Evolutionary conservation across 2,329 filamentous ascomycete genomes (phyloP).

Genomic region (Orbilia brochopaga): DNA sequence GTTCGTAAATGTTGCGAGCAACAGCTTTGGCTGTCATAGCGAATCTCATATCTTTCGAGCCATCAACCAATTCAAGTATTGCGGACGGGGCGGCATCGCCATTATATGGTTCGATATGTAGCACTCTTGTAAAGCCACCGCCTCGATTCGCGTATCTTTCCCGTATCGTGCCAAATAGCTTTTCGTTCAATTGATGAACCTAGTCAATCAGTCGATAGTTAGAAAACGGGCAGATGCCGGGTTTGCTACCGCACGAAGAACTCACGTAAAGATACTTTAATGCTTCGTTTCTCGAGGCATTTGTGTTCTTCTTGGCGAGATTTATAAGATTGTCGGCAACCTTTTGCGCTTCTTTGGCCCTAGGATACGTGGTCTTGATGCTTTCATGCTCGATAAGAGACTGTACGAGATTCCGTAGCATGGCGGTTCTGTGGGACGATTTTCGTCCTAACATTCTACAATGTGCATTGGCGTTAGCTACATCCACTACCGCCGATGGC

Average conservation of each 20-base stretch:
- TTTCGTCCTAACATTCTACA: constrained; percentile 72
- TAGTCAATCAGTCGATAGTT: constrained; percentile 4
- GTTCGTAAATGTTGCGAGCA: constrained; percentile 67
- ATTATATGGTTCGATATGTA: constrained; percentile 87
- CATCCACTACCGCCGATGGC: not conserved
- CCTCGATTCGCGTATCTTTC: constrained; percentile 78
- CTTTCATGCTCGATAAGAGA: constrained; percentile 91
- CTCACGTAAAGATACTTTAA: constrained; percentile 83
- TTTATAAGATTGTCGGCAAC: constrained; percentile 94
- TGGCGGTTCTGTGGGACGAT: constrained; percentile 85
- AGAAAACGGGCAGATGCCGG: not conserved
- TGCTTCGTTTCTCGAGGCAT: constrained; percentile 76
- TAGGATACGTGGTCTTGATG: constrained; percentile 92
- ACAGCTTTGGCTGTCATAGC: constrained; percentile 88
- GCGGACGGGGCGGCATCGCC: constrained; percentile 86
- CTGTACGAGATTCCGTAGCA: constrained; percentile 94
- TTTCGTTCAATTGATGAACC: constrained; percentile 69
- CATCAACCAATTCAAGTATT: constrained; percentile 93
- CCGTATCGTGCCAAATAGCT: constrained; percentile 83
- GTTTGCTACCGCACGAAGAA: constrained; percentile 47
- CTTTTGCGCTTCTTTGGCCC: constrained; percentile 95
- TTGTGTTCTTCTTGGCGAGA: constrained; percentile 88
- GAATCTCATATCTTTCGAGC: constrained; percentile 90
- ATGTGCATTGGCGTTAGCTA: not conserved
- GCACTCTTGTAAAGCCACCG: constrained; percentile 92